Percentiles rank a stretch among this genome's conserved stretches.
These are phyloP conservation scores for Keithomyces neogunnii DNA, from an alignment of 2,329 filamentous ascomycete species.

Conservation along the genomic window DNA sequence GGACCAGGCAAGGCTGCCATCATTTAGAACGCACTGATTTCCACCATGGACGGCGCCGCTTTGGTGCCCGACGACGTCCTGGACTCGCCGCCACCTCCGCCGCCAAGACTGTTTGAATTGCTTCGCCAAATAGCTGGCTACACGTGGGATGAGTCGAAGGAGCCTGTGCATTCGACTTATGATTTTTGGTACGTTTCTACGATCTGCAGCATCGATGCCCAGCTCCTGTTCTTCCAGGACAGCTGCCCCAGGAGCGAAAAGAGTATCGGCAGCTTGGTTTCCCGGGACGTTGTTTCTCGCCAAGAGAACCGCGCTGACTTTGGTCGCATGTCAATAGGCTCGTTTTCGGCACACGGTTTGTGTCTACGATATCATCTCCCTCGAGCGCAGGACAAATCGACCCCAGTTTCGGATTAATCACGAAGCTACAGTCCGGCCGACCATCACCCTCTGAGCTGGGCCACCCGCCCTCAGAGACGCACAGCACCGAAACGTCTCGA, in stretches of 20 bases:
- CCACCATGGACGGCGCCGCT: constrained; percentile 43
- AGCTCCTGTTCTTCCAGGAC: not conserved
- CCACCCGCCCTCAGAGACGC: constrained; percentile 19
- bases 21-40: constrained; percentile 8
- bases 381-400: constrained; percentile 36
- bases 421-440: constrained; percentile 34
- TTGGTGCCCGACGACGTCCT: constrained; percentile 44
- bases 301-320: not conserved
- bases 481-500: constrained; percentile 25
- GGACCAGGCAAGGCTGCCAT: constrained; percentile 1
- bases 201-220: not conserved
- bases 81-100: constrained; percentile 56
- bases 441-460: constrained; percentile 32
- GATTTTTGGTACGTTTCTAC: constrained; percentile 64
- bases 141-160: constrained; percentile 60
- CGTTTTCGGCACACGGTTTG: constrained; percentile 54
- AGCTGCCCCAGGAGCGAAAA: not conserved
- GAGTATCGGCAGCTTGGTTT: too few relatives aligned
- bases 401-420: constrained; percentile 33
- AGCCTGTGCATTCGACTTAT: constrained; percentile 61
- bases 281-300: too few relatives aligned
- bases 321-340: constrained; percentile 37
- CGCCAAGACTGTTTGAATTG: constrained; percentile 58
- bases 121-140: constrained; percentile 66
- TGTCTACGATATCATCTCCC: constrained; percentile 40